Evolutionary conservation across 768 basidiomycete genomes (phyloP), one percentile per base, ranked within the genome.

Genomic region (Suillus occidentalis): DNA sequence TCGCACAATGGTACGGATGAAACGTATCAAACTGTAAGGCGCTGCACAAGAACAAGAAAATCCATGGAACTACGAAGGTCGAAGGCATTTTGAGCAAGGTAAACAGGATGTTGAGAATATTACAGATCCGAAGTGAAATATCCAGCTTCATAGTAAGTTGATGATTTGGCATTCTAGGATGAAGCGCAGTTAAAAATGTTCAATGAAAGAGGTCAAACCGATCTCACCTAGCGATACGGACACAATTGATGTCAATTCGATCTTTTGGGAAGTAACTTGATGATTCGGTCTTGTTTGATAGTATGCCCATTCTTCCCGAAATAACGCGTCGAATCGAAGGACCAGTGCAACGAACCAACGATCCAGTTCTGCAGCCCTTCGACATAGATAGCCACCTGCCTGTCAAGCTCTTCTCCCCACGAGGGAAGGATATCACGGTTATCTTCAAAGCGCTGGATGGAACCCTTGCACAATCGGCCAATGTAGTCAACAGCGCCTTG

Each of bases 261-360:
- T 25, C 75, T 66, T 43, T 71, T 71, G 6, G 84, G 83, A 20
- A 87, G 75, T 45, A 90, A 80, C 63, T 81, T 78, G 61, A 91
- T 81, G 66, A 84, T 36, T 42, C 86, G 78, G 62, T 81, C 76
- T 68, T 80, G 53, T 34, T 55, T 55, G 36, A 55, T 7, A 13
- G 3, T 36, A n/a, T 36, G 76, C 78, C 88, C 88, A 12, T 85
- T 69, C 45, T 77, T 75, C 20, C 88, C 90, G 70, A 91, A 91
- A 71, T 92, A 92, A 3, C 90, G 82, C 63, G 82, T 55, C 34
- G 53, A 36, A 55, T 55, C 53, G 84, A 85, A 90, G 72, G 87
- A 88, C 90, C 90, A 92, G 66, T 89, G 85, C 45, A 90, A 74
- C 43, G 85, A 86, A 77, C 88, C 90, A 39, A 89, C 84, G 67